Base-by-base conservation (phyloP, 1,139 yeast species). In the Pichia kudriavzevii region DNA sequence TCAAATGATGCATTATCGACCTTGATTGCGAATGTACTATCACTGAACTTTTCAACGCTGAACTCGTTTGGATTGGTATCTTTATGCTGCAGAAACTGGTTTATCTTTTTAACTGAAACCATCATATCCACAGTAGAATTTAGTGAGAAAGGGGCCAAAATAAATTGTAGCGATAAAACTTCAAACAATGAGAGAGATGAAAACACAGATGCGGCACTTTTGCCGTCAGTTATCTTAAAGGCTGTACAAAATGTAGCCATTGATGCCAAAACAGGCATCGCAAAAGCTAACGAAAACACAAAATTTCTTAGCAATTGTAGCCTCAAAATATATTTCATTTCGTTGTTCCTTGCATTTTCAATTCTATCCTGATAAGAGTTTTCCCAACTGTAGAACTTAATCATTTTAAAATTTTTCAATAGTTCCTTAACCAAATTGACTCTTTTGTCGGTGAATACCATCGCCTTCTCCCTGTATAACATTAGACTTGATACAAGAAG, bases 111-210 rank as follows among this genome's bases (percentile, higher is more conserved):
- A 26, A 68, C 44, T 16, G 69, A 72, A 42, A 70, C 58, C 25
- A 60, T 53, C 3, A 71, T 70, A 53, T 71, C 76, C 5, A 67
- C 61, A 26, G 63, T 64, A 9, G 65, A 49, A 11, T 71, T 62
- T 32, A 70, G 49, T 1, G 72, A 69, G 60, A 83, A 62, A 19
- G 95, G 95, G 34, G 84, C 60, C 49, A 82, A 62, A 50, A 83
- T 64, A 17, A 70, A 64, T 40, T 62, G 67, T 36, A 60, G 63
- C 5, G 75, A 56, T 43, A 72, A 60, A 25, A 75, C 67, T 48
- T 79, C 78, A 63, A 85, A 87, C 38, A 83, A 66, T 0, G 93
- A 71, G 37, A 87, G 64, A 9, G 95, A 79, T 1, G 95, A 72
- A 53, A 87, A 87, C 12, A 85, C 75, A 24, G 69, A 62, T 4